These are phyloP conservation scores for Conringia planisiliqua DNA, from an alignment of 345 rosid species.

Conservation along the genomic window DNA sequence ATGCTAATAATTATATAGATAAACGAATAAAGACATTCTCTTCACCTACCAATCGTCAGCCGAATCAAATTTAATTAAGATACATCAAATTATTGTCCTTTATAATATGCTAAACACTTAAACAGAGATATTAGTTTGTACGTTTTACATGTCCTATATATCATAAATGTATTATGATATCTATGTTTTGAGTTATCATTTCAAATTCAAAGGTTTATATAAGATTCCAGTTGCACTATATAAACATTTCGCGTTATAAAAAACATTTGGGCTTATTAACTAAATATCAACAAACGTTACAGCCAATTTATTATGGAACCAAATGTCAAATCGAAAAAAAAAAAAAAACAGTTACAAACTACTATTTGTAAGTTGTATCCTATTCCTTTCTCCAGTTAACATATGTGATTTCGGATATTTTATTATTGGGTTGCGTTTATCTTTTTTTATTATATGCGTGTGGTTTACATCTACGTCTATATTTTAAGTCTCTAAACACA, in stretches of 20 bases:
- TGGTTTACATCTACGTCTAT: slow-evolving; percentile 17
- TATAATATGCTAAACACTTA: background rate
- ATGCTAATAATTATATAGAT: background rate
- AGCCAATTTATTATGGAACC: background rate
- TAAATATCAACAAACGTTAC: background rate
- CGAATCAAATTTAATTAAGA: slow-evolving; percentile 27
- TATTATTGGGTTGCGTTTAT: background rate
- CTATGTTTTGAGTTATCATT: background rate
- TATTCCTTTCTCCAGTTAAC: background rate
- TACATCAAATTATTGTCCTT: slow-evolving; percentile 16
- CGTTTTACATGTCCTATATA: background rate
- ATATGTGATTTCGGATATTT: background rate
- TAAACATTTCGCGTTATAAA: background rate
- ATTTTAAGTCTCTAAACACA: background rate
- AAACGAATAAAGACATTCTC: slow-evolving; percentile 26
- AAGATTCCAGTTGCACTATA: background rate
- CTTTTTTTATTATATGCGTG: slow-evolving; percentile 8
- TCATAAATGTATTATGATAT: background rate
- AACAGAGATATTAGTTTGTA: background rate
- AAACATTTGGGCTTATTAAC: background rate
- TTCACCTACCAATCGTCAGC: slow-evolving; percentile 33
- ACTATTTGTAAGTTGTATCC: background rate
- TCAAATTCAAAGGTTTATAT: background rate
- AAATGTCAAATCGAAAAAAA: background rate
- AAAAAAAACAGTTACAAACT: background rate